phyloP scores from a whole-genome alignment of 305 asterid species.

The Fraxinus baroniana region DNA sequence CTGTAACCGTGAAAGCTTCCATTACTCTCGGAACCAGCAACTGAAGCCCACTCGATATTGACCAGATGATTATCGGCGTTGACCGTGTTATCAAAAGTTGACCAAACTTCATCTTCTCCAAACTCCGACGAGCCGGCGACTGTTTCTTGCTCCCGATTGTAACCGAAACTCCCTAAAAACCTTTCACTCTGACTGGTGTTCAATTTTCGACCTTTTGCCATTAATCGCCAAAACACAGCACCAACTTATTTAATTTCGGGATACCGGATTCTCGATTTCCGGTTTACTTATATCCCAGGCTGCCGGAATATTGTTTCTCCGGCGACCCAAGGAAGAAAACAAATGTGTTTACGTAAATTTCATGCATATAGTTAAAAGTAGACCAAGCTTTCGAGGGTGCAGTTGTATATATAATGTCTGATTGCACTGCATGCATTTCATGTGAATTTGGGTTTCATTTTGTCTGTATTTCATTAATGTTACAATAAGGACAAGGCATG shows the following conservation, averaged over 20 bases:
- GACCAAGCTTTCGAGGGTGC: slow-evolving; percentile 29
- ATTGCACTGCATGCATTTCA: slow-evolving; percentile 33
- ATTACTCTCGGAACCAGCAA: slow-evolving; percentile 41
- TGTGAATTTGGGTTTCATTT: slow-evolving; percentile 66
- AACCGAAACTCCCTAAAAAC: slow-evolving; percentile 44
- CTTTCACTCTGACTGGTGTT: no score
- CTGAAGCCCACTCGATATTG: slow-evolving; percentile 49
- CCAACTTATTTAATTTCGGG: no score
- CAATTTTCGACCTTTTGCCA: no score
- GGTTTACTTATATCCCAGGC: no score
- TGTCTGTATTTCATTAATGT: slow-evolving; percentile 39
- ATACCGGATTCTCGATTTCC: no score
- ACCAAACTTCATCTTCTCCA: slow-evolving; percentile 84
- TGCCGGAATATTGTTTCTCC: no score
- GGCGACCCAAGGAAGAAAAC: no score
- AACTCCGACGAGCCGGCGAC: slow-evolving; percentile 53
- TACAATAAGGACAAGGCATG: slow-evolving; percentile 27
- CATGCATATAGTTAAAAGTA: slow-evolving; percentile 22
- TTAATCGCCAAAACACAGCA: no score
- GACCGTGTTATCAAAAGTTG: slow-evolving; percentile 42
- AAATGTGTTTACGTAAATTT: slow-evolving; percentile 14
- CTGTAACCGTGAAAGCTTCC: slow-evolving; percentile 32
- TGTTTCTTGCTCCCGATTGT: slow-evolving; percentile 39
- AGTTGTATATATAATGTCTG: slow-evolving; percentile 46
- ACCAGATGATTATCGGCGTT: slow-evolving; percentile 32